Evolutionary conservation across 2,329 filamentous ascomycete genomes (phyloP).

Genomic region (Phoma sp.): DNA sequence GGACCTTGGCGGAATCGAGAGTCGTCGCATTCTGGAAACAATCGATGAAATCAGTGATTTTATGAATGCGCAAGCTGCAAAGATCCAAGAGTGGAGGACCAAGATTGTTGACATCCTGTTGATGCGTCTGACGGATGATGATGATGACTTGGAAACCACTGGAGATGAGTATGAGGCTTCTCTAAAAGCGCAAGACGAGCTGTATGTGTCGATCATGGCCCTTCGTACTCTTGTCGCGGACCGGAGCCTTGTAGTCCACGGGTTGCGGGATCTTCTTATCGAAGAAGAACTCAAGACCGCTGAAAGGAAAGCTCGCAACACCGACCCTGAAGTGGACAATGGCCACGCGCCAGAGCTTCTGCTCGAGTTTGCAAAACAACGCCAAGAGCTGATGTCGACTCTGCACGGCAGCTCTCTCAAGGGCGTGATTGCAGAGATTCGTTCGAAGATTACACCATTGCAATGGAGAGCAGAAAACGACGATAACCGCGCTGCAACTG

Average conservation of each 20-base stretch:
- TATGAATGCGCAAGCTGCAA: conserved; percentile 74
- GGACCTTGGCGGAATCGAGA: conserved; percentile 74
- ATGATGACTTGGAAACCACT: conserved; percentile 76
- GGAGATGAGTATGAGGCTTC: conserved; percentile 92
- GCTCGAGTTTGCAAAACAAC: conserved; percentile 59
- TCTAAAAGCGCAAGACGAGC: conserved; percentile 84
- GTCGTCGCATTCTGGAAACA: conserved; percentile 67
- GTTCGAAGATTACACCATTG: conserved; percentile 66
- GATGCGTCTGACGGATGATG: conserved; percentile 81
- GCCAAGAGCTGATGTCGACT: conserved; percentile 58
- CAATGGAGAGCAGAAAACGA: conserved; percentile 64
- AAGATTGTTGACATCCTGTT: conserved; percentile 74
- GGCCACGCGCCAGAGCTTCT: conserved; percentile 76
- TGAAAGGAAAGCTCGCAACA: conserved; percentile 64
- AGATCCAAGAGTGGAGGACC: conserved; percentile 77
- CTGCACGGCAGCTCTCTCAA: conserved; percentile 69
- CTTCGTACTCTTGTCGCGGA: conserved; percentile 79
- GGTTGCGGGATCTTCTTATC: conserved; percentile 76
- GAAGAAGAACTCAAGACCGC: conserved; percentile 73
- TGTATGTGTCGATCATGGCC: conserved; percentile 84
- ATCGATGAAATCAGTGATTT: conserved; percentile 69
- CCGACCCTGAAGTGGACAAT: conserved; percentile 56
- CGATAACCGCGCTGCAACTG: conserved; percentile 63
- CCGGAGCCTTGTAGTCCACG: conserved; percentile 76
- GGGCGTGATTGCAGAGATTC: conserved; percentile 71